A percentile compares a stretch with the other conserved stretches of the same genome.
phyloP scores from a whole-genome alignment of 495 filamentous ascomycete genomes.

The Penicillium silybi region DNA sequence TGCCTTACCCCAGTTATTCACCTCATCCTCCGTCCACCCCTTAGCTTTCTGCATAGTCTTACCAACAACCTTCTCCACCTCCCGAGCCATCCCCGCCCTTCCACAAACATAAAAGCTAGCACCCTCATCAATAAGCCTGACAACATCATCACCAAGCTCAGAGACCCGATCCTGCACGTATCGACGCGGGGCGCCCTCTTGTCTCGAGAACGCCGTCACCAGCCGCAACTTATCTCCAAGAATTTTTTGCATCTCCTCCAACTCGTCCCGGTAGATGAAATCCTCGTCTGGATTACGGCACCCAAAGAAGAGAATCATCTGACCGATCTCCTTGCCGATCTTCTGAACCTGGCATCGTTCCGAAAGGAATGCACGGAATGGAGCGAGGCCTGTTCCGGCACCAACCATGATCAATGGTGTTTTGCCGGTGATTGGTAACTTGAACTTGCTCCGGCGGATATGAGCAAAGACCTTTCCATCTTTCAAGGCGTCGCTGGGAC shows the following conservation, averaged over 20 bases:
- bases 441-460: slow-evolving; percentile 46
- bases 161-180: slow-evolving; percentile 43
- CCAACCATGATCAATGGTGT: slow-evolving; percentile 44
- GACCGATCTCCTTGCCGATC: slow-evolving; percentile 36
- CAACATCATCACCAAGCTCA: slow-evolving; percentile 31
- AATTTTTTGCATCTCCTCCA: slow-evolving; percentile 25
- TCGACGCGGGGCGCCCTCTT: slow-evolving; percentile 12
- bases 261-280: slow-evolving; percentile 40
- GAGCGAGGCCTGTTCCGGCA: slow-evolving; percentile 46
- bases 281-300: slow-evolving; percentile 40
- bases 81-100: slow-evolving; percentile 48
- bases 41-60: slow-evolving; percentile 22
- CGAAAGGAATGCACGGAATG: slow-evolving; percentile 44
- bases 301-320: slow-evolving; percentile 45
- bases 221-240: slow-evolving; percentile 24
- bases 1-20: slow-evolving; percentile 39
- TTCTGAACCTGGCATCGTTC: slow-evolving; percentile 38
- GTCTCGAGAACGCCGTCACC: slow-evolving; percentile 35
- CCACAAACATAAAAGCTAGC: slow-evolving; percentile 51
- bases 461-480: slow-evolving; percentile 35
- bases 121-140: slow-evolving; percentile 32
- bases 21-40: slow-evolving; percentile 33
- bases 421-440: slow-evolving; percentile 30
- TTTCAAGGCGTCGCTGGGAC: slow-evolving; percentile 24
- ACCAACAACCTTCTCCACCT: slow-evolving; percentile 40